Evolutionary conservation across 352 stramenopile genomes (phyloP).

Genomic region (Phytophthora boehmeriae): DNA sequence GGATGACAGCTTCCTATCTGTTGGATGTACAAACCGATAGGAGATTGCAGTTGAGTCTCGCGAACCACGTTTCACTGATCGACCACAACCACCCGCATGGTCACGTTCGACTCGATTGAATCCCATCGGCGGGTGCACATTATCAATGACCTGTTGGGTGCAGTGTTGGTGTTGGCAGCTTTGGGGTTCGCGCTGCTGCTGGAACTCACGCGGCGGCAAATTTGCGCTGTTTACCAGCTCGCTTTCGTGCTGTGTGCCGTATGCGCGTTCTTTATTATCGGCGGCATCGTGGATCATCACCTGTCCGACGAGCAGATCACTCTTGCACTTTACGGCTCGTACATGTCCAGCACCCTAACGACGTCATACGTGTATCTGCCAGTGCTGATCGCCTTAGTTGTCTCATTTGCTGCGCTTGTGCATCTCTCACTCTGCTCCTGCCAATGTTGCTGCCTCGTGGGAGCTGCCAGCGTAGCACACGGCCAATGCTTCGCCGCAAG

Average conservation of each 20-base stretch:
- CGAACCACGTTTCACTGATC: constrained; percentile 5
- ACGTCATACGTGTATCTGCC: constrained; percentile 74
- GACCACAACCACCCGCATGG: constrained; percentile 10
- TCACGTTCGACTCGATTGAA: constrained; percentile 20
- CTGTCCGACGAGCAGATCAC: constrained; percentile 75
- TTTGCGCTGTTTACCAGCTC: constrained; percentile 75
- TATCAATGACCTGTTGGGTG: constrained; percentile 77
- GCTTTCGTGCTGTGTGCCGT: constrained; percentile 62
- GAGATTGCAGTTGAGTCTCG: background rate
- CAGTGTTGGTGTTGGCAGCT: constrained; percentile 61
- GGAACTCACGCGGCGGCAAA: constrained; percentile 71
- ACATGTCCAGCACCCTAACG: constrained; percentile 50
- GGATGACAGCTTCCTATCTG: too few species aligned
- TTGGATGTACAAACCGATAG: too few species aligned
- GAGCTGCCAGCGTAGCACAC: constrained; percentile 39
- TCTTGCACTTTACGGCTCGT: constrained; percentile 67
- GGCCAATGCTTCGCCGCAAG: constrained; percentile 52
- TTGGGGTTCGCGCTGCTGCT: constrained; percentile 53
- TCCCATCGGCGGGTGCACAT: constrained; percentile 58
- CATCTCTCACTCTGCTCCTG: constrained; percentile 66
- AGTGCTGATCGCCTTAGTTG: constrained; percentile 32
- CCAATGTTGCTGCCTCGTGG: constrained; percentile 69
- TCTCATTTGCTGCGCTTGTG: constrained; percentile 48
- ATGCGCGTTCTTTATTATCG: constrained; percentile 65
- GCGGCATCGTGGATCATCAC: constrained; percentile 75